Conservation (phyloP, 2,329 filamentous ascomycete genomes). For the Ophiostoma angusticollis region DNA sequence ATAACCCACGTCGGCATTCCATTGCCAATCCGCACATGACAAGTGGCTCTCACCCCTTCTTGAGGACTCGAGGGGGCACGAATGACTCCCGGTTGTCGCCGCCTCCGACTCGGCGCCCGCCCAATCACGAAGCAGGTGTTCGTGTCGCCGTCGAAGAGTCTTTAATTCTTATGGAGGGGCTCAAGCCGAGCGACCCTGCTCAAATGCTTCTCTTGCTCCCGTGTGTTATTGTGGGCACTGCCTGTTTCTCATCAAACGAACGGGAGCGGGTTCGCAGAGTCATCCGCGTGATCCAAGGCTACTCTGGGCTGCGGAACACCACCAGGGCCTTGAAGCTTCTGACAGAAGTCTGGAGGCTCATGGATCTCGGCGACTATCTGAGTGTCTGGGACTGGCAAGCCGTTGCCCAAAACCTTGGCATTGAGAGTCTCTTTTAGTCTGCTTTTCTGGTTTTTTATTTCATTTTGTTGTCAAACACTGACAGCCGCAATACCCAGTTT, state of each 20-base stretch:
- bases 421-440: slow-evolving; percentile 39
- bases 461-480: not conserved
- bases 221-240: slow-evolving; percentile 47
- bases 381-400: slow-evolving; percentile 53
- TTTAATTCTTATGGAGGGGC: slow-evolving; percentile 38
- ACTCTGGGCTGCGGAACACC: slow-evolving; percentile 47
- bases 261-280: slow-evolving; percentile 39
- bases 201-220: slow-evolving; percentile 49
- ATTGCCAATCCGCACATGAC: slow-evolving; percentile 15
- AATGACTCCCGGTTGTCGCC: slow-evolving; percentile 23
- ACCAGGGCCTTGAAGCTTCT: slow-evolving; percentile 41
- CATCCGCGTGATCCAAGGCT: slow-evolving; percentile 38
- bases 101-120: slow-evolving; percentile 33
- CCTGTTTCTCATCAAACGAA: slow-evolving; percentile 40
- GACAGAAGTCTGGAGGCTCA: slow-evolving; percentile 45
- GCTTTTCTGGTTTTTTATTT: not conserved
- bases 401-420: slow-evolving; percentile 37
- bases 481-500: not conserved
- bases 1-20: slow-evolving; percentile 14
- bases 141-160: slow-evolving; percentile 44
- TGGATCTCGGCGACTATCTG: slow-evolving; percentile 44
- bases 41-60: slow-evolving; percentile 1
- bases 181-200: slow-evolving; percentile 43
- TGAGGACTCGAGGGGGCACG: slow-evolving; percentile 10
- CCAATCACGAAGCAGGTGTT: slow-evolving; percentile 38